Percentiles rank a stretch among this genome's conserved stretches.
phyloP scores from a whole-genome alignment of 2,329 filamentous ascomycete genomes.

The Septoria linicola region DNA sequence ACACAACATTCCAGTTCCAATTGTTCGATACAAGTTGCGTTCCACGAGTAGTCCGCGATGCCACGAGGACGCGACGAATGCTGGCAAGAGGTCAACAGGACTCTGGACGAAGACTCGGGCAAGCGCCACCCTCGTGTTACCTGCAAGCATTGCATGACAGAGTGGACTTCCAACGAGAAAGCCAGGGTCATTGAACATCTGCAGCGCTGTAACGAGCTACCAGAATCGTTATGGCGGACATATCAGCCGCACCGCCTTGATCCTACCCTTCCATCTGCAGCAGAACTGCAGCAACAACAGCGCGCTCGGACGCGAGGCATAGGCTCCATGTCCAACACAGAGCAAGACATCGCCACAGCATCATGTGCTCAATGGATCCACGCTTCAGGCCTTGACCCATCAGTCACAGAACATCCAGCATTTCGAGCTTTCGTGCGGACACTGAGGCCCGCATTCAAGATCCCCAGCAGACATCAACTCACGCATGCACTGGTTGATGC shows the following conservation, averaged over 20 bases:
- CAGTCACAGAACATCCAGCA: conserved; percentile 27
- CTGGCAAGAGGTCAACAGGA: conserved; percentile 29
- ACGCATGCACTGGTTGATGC: conserved; percentile 29
- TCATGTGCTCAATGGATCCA: conserved; percentile 30
- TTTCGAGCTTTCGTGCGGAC: conserved; percentile 27
- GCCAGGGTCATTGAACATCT: conserved; percentile 29
- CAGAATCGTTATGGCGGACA: conserved; percentile 27
- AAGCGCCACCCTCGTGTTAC: conserved; percentile 31
- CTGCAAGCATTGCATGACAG: conserved; percentile 28
- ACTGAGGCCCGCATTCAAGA: conserved; percentile 27
- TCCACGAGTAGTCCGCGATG: conserved; percentile 17
- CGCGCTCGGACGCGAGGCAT: conserved; percentile 28
- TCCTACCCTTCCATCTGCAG: conserved; percentile 27
- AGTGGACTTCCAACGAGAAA: conserved; percentile 31
- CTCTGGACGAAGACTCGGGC: conserved; percentile 28
- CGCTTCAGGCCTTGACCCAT: conserved; percentile 19
- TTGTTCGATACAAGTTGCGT: not conserved
- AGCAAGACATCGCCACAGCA: conserved; percentile 28
- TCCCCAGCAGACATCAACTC: conserved; percentile 25
- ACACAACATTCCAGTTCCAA: not conserved
- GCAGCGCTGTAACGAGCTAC: conserved; percentile 28
- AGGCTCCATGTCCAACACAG: conserved; percentile 26
- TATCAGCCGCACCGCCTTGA: conserved; percentile 30
- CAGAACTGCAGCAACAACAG: conserved; percentile 28
- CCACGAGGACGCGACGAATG: conserved; percentile 30